Conservation (phyloP, 1,284 basidiomycete genomes). For the Malassezia slooffiae region DNA sequence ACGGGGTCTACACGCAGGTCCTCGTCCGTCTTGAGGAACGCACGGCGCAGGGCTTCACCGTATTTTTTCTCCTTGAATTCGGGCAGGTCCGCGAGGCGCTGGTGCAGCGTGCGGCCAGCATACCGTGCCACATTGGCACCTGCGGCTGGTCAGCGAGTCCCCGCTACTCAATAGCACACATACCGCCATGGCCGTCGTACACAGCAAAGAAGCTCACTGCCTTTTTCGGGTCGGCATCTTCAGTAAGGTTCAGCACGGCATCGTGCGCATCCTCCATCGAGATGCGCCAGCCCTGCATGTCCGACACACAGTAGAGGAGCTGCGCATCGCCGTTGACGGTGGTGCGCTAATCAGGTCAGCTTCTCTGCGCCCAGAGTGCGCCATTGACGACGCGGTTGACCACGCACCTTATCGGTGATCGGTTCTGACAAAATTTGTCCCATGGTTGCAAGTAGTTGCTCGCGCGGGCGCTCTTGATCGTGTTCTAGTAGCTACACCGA, state of each 20-base stretch:
- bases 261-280: slow-evolving; percentile 98
- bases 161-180: slow-evolving; percentile 36
- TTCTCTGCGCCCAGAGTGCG: background rate
- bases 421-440: slow-evolving; percentile 50
- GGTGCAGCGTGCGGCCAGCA: slow-evolving; percentile 79
- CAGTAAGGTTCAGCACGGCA: slow-evolving; percentile 54
- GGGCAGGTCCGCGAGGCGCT: slow-evolving; percentile 62
- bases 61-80: slow-evolving; percentile 64
- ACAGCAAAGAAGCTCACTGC: slow-evolving; percentile 73
- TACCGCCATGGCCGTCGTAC: slow-evolving; percentile 96
- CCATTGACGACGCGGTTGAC: background rate
- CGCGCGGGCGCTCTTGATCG: no score
- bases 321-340: slow-evolving; percentile 53
- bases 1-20: slow-evolving; percentile 79
- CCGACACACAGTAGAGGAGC: slow-evolving; percentile 70
- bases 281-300: slow-evolving; percentile 99
- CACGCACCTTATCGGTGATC: slow-evolving; percentile 60
- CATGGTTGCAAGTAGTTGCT: slow-evolving; percentile 26
- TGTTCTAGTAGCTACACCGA: background rate
- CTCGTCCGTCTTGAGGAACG: slow-evolving; percentile 88
- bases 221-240: slow-evolving; percentile 23
- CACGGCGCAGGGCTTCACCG: slow-evolving; percentile 67
- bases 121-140: slow-evolving; percentile 80
- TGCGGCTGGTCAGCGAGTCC: slow-evolving; percentile 44
- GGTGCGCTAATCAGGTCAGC: background rate